phyloP scores from a whole-genome alignment of 192 early-diverging fungal genomes.

The Coemansia sp. region DNA sequence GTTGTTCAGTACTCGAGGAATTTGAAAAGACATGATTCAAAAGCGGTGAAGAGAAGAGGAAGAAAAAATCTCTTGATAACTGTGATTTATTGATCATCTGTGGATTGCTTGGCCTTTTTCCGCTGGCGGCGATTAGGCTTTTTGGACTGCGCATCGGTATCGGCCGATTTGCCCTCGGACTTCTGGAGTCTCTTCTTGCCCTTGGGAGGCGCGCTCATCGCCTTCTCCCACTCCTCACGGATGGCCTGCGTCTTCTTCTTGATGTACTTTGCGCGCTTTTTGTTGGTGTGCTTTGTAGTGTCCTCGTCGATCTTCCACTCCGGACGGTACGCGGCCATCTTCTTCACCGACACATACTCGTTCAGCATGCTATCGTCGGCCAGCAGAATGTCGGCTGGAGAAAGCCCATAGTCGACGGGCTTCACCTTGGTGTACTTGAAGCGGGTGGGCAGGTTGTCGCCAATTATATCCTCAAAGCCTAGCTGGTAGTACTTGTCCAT shows the following conservation, averaged over 20 bases:
- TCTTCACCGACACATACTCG: slow-evolving; percentile 80
- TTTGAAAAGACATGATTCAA: slow-evolving; percentile 22
- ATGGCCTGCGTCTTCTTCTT: slow-evolving; percentile 35
- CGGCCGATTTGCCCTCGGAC: slow-evolving; percentile 10
- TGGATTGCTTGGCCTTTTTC: slow-evolving; percentile 37
- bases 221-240: slow-evolving; percentile 27
- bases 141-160: slow-evolving; percentile 8
- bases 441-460: slow-evolving; percentile 79
- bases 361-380: slow-evolving; percentile 88
- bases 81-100: not conserved
- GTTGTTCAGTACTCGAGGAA: slow-evolving; percentile 40
- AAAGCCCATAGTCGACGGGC: slow-evolving; percentile 72
- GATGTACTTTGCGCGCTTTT: slow-evolving; percentile 55
- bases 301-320: slow-evolving; percentile 55
- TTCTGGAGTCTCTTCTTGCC: slow-evolving; percentile 33
- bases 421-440: slow-evolving; percentile 92
- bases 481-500: slow-evolving; percentile 90
- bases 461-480: slow-evolving; percentile 85
- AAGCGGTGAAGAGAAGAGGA: slow-evolving; percentile 6
- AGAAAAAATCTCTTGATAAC: not conserved
- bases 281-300: slow-evolving; percentile 53
- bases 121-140: slow-evolving; percentile 40
- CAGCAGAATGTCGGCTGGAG: slow-evolving; percentile 80
- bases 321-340: slow-evolving; percentile 79
- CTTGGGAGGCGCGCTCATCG: slow-evolving; percentile 23